Evolutionary conservation across 129 eudicot genomes (phyloP).

Genomic region (Flaveria bidentis): DNA sequence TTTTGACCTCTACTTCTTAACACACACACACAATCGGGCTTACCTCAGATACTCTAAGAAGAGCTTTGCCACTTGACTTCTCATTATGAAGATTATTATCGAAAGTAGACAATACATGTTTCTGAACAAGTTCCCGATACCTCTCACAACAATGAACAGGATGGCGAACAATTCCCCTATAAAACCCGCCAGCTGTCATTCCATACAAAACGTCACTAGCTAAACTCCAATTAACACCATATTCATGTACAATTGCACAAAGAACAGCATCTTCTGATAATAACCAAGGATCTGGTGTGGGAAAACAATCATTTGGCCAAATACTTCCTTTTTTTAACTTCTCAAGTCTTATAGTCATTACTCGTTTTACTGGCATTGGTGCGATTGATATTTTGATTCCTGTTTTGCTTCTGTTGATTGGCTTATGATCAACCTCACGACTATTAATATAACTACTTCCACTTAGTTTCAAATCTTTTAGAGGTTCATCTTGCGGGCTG

Average conservation of each 20-base stretch:
- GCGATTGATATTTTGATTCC: conserved; percentile 71
- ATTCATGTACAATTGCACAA: conserved; percentile 89
- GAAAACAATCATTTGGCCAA: conserved; percentile 79
- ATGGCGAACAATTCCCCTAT: conserved; percentile 81
- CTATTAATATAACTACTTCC: conserved; percentile 45
- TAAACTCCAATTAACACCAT: conserved; percentile 89
- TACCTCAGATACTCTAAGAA: conserved; percentile 92
- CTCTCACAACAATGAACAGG: conserved; percentile 96
- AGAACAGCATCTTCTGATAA: conserved; percentile 76
- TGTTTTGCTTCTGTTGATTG: conserved; percentile 58
- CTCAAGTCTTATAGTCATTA: conserved; percentile 72
- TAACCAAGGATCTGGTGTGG: conserved; percentile 79
- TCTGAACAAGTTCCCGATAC: conserved; percentile 86
- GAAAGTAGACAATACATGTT: conserved; percentile 54
- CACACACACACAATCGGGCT: background rate
- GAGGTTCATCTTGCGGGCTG: conserved; percentile 54
- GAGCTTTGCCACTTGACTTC: conserved; percentile 70
- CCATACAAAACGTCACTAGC: conserved; percentile 83
- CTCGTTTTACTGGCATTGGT: conserved; percentile 70
- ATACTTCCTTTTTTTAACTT: conserved; percentile 69
- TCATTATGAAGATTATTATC: conserved; percentile 62
- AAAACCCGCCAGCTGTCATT: conserved; percentile 80
- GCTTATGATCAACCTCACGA: conserved; percentile 63
- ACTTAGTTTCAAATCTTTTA: conserved; percentile 41
- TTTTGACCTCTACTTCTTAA: too few relatives aligned